A percentile compares a stretch with the other conserved stretches of the same genome.
Conservation (phyloP, 2,329 filamentous ascomycete species). For the Lachnellula subtilissima region DNA sequence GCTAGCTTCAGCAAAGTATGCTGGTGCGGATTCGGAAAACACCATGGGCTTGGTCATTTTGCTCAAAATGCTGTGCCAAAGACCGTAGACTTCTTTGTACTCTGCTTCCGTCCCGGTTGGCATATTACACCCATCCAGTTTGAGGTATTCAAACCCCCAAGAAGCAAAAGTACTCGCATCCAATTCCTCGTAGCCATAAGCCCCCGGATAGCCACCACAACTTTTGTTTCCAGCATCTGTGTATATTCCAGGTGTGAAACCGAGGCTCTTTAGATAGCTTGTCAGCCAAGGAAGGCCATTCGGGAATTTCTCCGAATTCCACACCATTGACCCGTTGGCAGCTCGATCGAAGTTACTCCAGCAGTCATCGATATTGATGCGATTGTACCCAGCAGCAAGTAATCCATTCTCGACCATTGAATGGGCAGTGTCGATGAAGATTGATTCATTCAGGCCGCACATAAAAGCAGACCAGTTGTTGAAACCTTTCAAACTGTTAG, state of each 20-base stretch:
- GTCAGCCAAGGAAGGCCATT: conserved; percentile 53
- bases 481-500: conserved; percentile 30
- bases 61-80: conserved; percentile 38
- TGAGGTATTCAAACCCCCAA: conserved; percentile 57
- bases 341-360: conserved; percentile 45
- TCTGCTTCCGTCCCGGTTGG: conserved; percentile 32
- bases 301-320: conserved; percentile 50
- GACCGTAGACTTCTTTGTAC: conserved; percentile 36
- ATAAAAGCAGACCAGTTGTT: conserved; percentile 47
- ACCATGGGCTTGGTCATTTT: conserved; percentile 29
- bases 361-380: conserved; percentile 60
- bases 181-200: conserved; percentile 50
- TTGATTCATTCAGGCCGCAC: conserved; percentile 43
- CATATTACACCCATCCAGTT: conserved; percentile 53
- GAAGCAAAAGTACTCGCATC: conserved; percentile 50
- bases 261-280: conserved; percentile 50
- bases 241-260: conserved; percentile 61
- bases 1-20: conserved; percentile 46
- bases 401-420: conserved; percentile 45
- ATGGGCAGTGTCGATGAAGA: conserved; percentile 44
- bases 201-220: conserved; percentile 54
- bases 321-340: conserved; percentile 40
- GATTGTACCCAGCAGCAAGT: conserved; percentile 48
- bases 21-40: conserved; percentile 36
- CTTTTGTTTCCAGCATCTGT: conserved; percentile 43